phyloP scores from a whole-genome alignment of 345 rosid genomes.

The Syzygium jambos region DNA sequence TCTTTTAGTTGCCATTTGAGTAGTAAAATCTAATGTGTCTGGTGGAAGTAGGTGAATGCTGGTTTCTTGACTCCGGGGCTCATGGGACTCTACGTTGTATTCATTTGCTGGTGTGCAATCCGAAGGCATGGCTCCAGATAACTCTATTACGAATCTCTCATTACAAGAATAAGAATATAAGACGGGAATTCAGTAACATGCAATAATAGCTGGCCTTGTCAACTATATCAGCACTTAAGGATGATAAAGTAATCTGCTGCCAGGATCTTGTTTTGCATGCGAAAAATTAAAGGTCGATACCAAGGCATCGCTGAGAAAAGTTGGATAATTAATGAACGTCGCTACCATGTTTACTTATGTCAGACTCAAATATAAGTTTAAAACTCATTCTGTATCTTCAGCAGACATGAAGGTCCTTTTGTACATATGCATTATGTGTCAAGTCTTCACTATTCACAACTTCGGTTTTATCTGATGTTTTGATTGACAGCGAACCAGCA shows the following conservation, averaged over 20 bases:
- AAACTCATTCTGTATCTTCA: neutral
- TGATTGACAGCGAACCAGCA: slow-evolving; percentile 73
- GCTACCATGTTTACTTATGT: neutral
- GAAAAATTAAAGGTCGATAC: neutral
- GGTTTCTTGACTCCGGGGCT: slow-evolving; percentile 88
- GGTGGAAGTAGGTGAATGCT: slow-evolving; percentile 47
- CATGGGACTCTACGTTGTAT: slow-evolving; percentile 90
- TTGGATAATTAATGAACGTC: neutral
- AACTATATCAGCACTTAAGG: neutral
- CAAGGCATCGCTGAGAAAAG: neutral
- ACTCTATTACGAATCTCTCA: neutral
- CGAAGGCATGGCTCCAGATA: slow-evolving; percentile 42
- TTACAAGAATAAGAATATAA: neutral
- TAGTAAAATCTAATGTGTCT: neutral
- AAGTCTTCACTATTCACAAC: neutral
- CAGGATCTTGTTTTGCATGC: neutral
- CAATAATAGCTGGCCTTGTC: neutral
- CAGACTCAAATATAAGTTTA: neutral
- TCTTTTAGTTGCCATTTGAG: neutral
- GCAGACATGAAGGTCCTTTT: neutral
- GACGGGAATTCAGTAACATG: neutral
- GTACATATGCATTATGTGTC: neutral
- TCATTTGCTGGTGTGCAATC: slow-evolving; percentile 96
- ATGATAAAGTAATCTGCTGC: neutral
- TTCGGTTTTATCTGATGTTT: neutral